Conservation (phyloP, 805 yeast genomes). For the Candida peoriensis region DNA sequence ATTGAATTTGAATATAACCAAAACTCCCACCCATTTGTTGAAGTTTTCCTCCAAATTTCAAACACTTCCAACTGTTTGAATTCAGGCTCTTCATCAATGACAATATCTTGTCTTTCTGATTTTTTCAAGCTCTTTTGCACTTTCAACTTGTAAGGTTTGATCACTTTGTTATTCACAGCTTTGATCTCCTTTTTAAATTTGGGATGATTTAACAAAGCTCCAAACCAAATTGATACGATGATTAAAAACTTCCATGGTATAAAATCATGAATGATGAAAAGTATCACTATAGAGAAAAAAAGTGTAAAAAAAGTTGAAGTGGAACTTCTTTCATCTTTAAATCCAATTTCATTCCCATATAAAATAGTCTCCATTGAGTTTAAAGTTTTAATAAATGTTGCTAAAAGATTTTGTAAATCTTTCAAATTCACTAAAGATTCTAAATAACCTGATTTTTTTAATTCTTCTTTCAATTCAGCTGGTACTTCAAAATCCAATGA, state of each 20-base stretch:
- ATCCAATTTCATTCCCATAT: conserved; percentile 62
- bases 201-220: conserved; percentile 57
- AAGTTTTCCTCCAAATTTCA: conserved; percentile 66
- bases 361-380: conserved; percentile 50
- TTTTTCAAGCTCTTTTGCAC: conserved; percentile 29
- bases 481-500: conserved; percentile 16
- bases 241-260: conserved; percentile 64
- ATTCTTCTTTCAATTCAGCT: conserved; percentile 7
- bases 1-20: conserved; percentile 49
- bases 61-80: conserved; percentile 63
- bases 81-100: conserved; percentile 68
- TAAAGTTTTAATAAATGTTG: conserved; percentile 44
- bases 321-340: conserved; percentile 62
- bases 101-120: conserved; percentile 43
- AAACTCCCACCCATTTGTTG: conserved; percentile 57
- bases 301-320: conserved; percentile 51
- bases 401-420: conserved; percentile 64
- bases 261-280: conserved; percentile 41
- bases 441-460: conserved; percentile 32
- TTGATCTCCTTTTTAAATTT: conserved; percentile 28
- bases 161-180: conserved; percentile 14
- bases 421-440: conserved; percentile 56
- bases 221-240: conserved; percentile 53
- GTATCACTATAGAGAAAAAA: conserved; percentile 32
- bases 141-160: conserved; percentile 25